phyloP scores from a whole-genome alignment of 2,329 filamentous ascomycete genomes.

The Elsinoe necatrix region DNA sequence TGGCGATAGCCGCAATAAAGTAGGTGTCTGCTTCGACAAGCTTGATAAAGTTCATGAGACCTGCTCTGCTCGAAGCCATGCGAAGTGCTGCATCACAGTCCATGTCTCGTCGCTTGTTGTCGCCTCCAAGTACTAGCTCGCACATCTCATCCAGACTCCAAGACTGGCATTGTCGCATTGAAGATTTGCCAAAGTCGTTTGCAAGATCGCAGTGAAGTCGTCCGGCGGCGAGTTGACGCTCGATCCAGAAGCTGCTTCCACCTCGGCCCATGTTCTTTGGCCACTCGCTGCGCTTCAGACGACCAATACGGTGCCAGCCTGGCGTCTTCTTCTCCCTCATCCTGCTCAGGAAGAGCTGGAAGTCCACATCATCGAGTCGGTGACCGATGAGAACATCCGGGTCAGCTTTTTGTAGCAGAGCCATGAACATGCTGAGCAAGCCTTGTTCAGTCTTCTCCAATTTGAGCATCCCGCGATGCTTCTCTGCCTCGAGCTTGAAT shows the following conservation, averaged over 20 bases:
- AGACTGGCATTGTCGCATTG: constrained; percentile 94
- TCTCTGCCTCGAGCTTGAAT: constrained; percentile 69
- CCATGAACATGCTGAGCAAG: constrained; percentile 79
- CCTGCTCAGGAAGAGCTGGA: constrained; percentile 79
- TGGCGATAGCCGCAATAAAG: constrained; percentile 82
- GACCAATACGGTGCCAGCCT: constrained; percentile 88
- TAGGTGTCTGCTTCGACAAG: constrained; percentile 95
- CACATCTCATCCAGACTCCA: constrained; percentile 99
- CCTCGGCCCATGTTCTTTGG: constrained; percentile 77
- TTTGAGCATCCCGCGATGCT: constrained; percentile 68
- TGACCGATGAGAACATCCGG: constrained; percentile 92
- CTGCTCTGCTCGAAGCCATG: constrained; percentile 69
- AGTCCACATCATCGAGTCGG: constrained; percentile 94
- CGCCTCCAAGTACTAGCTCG: constrained; percentile 70
- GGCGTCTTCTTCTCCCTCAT: constrained; percentile 84
- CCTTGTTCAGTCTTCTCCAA: constrained; percentile 77
- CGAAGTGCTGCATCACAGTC: constrained; percentile 82
- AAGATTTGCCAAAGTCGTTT: constrained; percentile 93
- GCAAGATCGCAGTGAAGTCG: constrained; percentile 86
- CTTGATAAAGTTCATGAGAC: constrained; percentile 84
- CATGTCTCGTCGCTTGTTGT: constrained; percentile 67
- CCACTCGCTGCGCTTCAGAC: constrained; percentile 77
- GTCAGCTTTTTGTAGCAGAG: constrained; percentile 77
- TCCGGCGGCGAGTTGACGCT: constrained; percentile 81
- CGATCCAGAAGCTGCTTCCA: constrained; percentile 84